Conservation (phyloP, 2,329 filamentous ascomycete genomes). For the Fusarium pilosicola region DNA sequence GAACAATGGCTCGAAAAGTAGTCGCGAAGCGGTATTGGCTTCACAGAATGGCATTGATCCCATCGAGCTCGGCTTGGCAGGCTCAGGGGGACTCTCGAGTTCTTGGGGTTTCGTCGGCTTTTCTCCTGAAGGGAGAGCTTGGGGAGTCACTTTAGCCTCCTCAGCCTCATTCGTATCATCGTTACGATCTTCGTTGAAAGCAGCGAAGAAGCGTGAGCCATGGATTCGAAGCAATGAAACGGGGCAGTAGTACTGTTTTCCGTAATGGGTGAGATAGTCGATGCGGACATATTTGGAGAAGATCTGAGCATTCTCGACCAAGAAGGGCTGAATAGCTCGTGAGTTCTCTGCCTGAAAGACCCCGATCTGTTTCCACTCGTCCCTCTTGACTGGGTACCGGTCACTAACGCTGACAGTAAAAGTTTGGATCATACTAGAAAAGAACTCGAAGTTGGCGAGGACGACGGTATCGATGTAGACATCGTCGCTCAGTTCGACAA, state of each 20-base stretch:
- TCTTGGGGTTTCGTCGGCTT: conserved; percentile 3
- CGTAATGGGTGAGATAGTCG: conserved; percentile 93
- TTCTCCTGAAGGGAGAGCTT: conserved; percentile 12
- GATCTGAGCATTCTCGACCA: conserved; percentile 93
- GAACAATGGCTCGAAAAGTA: conserved; percentile 18
- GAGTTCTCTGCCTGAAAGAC: conserved; percentile 92
- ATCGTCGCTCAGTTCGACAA: conserved; percentile 90
- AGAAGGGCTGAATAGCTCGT: conserved; percentile 91
- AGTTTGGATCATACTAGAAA: conserved; percentile 93
- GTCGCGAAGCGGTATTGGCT: background rate
- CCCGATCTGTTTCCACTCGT: conserved; percentile 91
- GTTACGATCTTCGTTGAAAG: conserved; percentile 81
- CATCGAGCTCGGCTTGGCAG: background rate
- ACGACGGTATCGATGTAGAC: conserved; percentile 92
- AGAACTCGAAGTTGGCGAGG: conserved; percentile 99
- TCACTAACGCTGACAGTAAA: conserved; percentile 95
- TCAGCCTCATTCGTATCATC: conserved; percentile 62
- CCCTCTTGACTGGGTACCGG: conserved; percentile 89
- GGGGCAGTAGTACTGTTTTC: conserved; percentile 96
- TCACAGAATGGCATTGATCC: conserved; percentile 18
- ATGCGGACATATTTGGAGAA: conserved; percentile 94
- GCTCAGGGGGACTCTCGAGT: background rate
- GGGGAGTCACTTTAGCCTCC: conserved; percentile 19
- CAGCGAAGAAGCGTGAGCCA: conserved; percentile 95
- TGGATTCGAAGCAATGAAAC: conserved; percentile 91